Conservation (phyloP, 108 stramenopile genomes). For the Schizochytrium sp. region DNA sequence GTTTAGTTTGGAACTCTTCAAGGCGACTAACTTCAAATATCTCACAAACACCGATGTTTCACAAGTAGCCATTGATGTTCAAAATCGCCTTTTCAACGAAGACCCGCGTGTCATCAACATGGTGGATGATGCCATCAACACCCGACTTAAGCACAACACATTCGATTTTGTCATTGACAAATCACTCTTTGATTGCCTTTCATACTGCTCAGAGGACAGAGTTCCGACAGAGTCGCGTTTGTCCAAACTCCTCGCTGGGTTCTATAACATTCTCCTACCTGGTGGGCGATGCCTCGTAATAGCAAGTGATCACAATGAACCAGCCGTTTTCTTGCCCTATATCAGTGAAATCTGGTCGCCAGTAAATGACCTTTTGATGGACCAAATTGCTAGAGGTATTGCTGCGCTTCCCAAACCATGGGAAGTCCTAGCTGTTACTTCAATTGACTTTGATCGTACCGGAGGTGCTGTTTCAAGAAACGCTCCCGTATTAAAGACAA, state of each 20-base stretch:
- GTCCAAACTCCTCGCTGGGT: not conserved
- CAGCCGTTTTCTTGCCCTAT: not conserved
- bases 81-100: not conserved
- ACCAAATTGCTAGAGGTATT: not conserved
- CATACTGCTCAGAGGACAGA: not conserved
- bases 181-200: constrained; percentile 50
- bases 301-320: constrained; percentile 7
- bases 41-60: constrained; percentile 36
- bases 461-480: not conserved
- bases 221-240: not conserved
- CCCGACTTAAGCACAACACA: not conserved
- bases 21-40: not conserved
- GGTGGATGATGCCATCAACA: not conserved
- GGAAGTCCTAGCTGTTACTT: not conserved
- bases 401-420: constrained; percentile 1
- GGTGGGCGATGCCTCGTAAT: not conserved
- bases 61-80: not conserved
- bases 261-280: not conserved
- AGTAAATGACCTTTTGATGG: not conserved
- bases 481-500: not conserved
- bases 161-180: constrained; percentile 34
- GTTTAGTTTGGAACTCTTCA: not conserved
- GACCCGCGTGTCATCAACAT: not conserved
- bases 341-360: not conserved
- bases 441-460: not conserved